Evolutionary conservation across 305 asterid genomes (phyloP).

Genomic region (Fraxinus xanthoxyloides): DNA sequence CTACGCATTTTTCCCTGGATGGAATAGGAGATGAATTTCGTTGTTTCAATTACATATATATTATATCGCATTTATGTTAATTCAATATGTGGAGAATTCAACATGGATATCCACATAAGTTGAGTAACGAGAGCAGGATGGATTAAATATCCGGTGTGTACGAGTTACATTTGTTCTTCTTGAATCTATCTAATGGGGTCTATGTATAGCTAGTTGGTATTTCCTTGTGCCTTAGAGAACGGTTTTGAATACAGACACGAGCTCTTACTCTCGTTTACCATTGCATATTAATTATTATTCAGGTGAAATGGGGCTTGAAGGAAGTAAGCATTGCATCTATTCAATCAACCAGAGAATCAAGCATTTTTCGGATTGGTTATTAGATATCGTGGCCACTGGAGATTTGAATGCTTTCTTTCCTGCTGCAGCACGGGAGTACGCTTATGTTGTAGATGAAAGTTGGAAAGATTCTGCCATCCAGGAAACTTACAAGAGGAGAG

Average conservation of each 20-base stretch:
- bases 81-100: not conserved
- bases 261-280: not conserved
- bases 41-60: not conserved
- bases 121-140: not conserved
- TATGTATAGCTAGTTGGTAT: not conserved
- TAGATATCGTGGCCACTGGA: constrained; percentile 51
- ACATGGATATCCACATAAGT: not conserved
- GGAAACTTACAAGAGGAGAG: constrained; percentile 66
- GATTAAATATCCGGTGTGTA: not conserved
- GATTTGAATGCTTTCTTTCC: constrained; percentile 53
- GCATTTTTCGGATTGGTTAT: constrained; percentile 60
- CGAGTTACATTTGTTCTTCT: not conserved
- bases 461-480: constrained; percentile 89
- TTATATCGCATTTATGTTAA: not conserved
- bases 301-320: constrained; percentile 32
- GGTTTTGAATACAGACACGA: not conserved
- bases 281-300: not conserved
- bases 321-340: constrained; percentile 42
- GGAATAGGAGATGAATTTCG: not conserved
- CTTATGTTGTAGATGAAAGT: constrained; percentile 53
- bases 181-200: not conserved
- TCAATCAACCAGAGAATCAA: constrained; percentile 51
- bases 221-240: not conserved
- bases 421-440: constrained; percentile 62
- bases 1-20: not conserved